Conservation (phyloP, 2,329 filamentous ascomycete genomes). For the Didymella arachidicola region DNA sequence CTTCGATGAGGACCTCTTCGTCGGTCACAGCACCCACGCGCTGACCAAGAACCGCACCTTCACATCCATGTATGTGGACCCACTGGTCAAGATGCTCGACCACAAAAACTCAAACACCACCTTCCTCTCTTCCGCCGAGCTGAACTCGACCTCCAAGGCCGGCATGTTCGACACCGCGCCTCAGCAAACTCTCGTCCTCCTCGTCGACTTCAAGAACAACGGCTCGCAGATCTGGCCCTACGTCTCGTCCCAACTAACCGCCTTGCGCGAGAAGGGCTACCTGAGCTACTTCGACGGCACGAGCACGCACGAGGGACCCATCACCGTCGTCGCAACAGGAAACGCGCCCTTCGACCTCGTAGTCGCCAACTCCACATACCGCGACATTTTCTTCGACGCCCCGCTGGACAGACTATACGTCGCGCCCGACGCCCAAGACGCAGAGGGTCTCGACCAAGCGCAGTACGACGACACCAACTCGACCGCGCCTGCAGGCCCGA, state of each 20-base stretch:
- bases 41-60: slow-evolving; percentile 59
- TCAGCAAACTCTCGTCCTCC: slow-evolving; percentile 58
- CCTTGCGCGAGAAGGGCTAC: slow-evolving; percentile 59
- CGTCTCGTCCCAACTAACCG: slow-evolving; percentile 53
- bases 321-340: slow-evolving; percentile 63
- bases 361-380: slow-evolving; percentile 56
- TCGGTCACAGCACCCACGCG: slow-evolving; percentile 61
- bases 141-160: slow-evolving; percentile 40
- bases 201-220: slow-evolving; percentile 61
- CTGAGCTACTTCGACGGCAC: slow-evolving; percentile 61
- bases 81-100: slow-evolving; percentile 59
- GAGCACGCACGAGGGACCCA: slow-evolving; percentile 51
- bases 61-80: slow-evolving; percentile 61
- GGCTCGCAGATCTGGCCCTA: slow-evolving; percentile 49
- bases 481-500: background rate
- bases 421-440: slow-evolving; percentile 19
- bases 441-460: slow-evolving; percentile 4
- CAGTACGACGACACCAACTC: slow-evolving; percentile 13
- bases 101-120: slow-evolving; percentile 56
- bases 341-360: slow-evolving; percentile 61
- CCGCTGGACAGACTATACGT: slow-evolving; percentile 53
- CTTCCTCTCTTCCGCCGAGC: slow-evolving; percentile 37
- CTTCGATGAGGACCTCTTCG: slow-evolving; percentile 61
- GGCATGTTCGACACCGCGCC: slow-evolving; percentile 62
- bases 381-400: slow-evolving; percentile 65